Evolutionary conservation across 2,329 filamentous ascomycete species (phyloP), one percentile per base, ranked within the genome.

Genomic region (Talaromyces marneffei): DNA sequence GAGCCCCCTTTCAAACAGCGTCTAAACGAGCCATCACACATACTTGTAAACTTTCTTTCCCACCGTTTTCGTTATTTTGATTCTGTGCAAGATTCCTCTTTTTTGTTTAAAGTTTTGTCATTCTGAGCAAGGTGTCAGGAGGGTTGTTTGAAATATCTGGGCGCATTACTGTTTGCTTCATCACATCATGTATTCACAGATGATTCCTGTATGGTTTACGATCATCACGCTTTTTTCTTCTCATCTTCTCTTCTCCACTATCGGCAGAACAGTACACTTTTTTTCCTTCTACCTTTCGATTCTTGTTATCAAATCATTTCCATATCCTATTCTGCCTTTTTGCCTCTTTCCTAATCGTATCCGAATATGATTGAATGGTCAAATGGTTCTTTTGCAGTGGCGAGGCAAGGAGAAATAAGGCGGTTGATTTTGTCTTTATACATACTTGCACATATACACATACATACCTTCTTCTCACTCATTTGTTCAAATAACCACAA

Each of bases 51-150:
- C 37, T 42, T 42, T n/a, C n/a, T n/a, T 53, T 9, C 12, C 23
- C 20, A 25, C 16, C 33, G 33, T 39, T 55, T 39, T 20, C 31
- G 20, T 33, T 44, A 10, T 56, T 39, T 35, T 18, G 18, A 35
- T 37, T 58, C 14, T 40, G 16, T 29, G 18, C 52, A 37, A 55
- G 12, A 44, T 46, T 44, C 9, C 20, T 58, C 27, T 31, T 57
- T 57, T 44, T 20, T 33, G n/a, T 58, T 23, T 58, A n/a, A 44
- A 44, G 23, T 46, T 58, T 48, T 58, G 39, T 58, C 52, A 40
- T 55, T 60, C 52, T 56, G 52, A 60, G 58, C 58, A 60, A 60
- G 58, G 58, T 60, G 58, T 60, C 58, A 52, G 58, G 58, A 60
- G 27, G 58, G 46, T 46, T 55, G 42, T 57, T 57, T 62, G 44